Evolutionary conservation across 371 early-diverging fungal species (phyloP).

Genomic region (Dinochytrium kinnereticum): DNA sequence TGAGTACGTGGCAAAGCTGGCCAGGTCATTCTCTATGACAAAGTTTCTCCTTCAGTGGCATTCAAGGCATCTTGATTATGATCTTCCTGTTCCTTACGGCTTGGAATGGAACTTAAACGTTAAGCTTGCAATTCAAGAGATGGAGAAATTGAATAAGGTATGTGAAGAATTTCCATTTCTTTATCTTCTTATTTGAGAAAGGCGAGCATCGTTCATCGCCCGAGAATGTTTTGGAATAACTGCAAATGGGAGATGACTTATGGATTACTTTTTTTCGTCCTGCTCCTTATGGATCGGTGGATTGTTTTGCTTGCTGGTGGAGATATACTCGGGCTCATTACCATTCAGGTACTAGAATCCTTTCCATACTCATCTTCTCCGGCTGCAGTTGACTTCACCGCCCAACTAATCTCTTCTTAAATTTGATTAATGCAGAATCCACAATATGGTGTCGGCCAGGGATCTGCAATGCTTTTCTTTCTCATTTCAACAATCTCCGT

Average conservation of each 20-base stretch:
- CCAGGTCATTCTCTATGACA: neutral
- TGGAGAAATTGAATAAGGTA: slow-evolving; percentile 18
- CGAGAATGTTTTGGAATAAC: slow-evolving; percentile 1
- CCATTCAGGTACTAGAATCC: neutral
- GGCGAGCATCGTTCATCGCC: neutral
- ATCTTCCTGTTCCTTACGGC: neutral
- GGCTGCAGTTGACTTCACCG: neutral
- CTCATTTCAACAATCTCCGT: neutral
- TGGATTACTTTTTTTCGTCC: slow-evolving; percentile 9
- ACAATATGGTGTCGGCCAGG: slow-evolving; percentile 14
- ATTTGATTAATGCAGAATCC: neutral
- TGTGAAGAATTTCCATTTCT: neutral
- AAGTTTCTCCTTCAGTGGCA: slow-evolving; percentile 17
- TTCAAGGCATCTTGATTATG: slow-evolving; percentile 10
- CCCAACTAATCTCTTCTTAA: neutral
- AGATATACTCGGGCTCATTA: slow-evolving; percentile 9
- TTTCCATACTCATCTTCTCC: neutral
- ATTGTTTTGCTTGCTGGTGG: slow-evolving; percentile 16
- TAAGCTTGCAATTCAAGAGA: slow-evolving; percentile 21
- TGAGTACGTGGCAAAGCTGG: slow-evolving; percentile 1
- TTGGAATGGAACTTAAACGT: slow-evolving; percentile 25
- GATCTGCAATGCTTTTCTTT: slow-evolving; percentile 14
- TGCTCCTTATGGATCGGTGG: slow-evolving; percentile 18
- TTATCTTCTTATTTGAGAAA: neutral
- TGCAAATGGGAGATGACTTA: slow-evolving; percentile 17